phyloP scores from a whole-genome alignment of 495 filamentous ascomycete genomes.

The Xylona heveae region DNA sequence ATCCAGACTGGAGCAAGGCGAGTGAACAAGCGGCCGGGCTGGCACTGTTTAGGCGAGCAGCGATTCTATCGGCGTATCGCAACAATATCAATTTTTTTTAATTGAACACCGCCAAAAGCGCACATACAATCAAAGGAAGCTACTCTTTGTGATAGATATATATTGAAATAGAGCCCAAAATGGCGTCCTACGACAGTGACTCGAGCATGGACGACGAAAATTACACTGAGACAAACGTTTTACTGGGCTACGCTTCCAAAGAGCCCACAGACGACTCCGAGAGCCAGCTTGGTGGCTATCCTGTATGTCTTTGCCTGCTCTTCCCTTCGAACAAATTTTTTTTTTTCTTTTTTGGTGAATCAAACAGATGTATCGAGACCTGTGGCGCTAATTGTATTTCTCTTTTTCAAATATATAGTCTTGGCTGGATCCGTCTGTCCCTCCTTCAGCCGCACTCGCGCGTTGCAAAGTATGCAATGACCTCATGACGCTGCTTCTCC shows the following conservation, averaged over 20 bases:
- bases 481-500: constrained; percentile 65
- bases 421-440: constrained; percentile 49
- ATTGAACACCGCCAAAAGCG: too few species aligned
- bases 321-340: background rate
- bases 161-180: constrained; percentile 15
- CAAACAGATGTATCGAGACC: too few species aligned
- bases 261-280: constrained; percentile 68
- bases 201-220: constrained; percentile 43
- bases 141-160: constrained; percentile 3
- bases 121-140: too few species aligned
- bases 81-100: too few species aligned
- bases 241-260: constrained; percentile 75
- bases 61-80: too few species aligned
- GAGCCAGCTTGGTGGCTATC: constrained; percentile 70
- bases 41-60: too few species aligned
- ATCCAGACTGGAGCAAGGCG: too few species aligned
- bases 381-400: too few species aligned
- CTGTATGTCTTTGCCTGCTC: constrained; percentile 35
- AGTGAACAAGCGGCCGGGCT: too few species aligned
- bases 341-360: constrained; percentile 2
- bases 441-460: constrained; percentile 59
- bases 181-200: constrained; percentile 76
- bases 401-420: constrained; percentile 26
- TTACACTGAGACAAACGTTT: constrained; percentile 70
- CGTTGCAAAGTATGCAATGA: constrained; percentile 79